These are phyloP conservation scores for Rhodotorula toruloides DNA, from an alignment of 768 basidiomycete genomes.

Conservation along the genomic window DNA sequence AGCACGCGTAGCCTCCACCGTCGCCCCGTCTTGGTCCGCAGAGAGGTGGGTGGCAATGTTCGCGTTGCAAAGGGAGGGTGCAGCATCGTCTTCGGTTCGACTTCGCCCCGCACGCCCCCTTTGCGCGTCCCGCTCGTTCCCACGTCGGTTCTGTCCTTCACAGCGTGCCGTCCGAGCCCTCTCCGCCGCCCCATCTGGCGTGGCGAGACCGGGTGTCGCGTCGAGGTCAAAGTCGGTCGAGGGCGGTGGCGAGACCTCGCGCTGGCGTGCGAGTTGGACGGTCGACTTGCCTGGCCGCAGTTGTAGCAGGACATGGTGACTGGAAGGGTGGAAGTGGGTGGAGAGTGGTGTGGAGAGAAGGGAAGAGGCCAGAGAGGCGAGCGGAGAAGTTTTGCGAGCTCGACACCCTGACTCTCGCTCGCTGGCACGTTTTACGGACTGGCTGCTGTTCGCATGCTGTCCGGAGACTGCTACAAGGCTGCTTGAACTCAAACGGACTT, in stretches of 20 bases:
- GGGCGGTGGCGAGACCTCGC: not conserved
- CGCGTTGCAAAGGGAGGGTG: conserved; percentile 18
- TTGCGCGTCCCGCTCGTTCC: not conserved
- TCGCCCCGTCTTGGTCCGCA: not conserved
- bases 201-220: no score
- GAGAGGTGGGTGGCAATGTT: not conserved
- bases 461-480: no score
- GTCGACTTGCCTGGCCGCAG: conserved; percentile 23
- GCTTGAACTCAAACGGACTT: no score
- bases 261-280: fast-evolving
- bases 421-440: no score
- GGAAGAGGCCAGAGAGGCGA: not conserved
- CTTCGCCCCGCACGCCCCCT: conserved; percentile 11
- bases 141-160: not conserved
- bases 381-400: not conserved
- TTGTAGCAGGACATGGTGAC: conserved; percentile 33
- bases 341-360: not conserved
- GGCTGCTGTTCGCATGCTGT: no score
- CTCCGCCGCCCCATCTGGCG: not conserved
- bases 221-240: no score
- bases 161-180: not conserved
- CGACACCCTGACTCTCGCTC: no score
- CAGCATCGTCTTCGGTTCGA: no score
- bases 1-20: not conserved
- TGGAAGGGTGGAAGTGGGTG: not conserved